These are phyloP conservation scores for Neonectria magnoliae DNA, from an alignment of 2,329 filamentous ascomycete species.

Conservation along the genomic window DNA sequence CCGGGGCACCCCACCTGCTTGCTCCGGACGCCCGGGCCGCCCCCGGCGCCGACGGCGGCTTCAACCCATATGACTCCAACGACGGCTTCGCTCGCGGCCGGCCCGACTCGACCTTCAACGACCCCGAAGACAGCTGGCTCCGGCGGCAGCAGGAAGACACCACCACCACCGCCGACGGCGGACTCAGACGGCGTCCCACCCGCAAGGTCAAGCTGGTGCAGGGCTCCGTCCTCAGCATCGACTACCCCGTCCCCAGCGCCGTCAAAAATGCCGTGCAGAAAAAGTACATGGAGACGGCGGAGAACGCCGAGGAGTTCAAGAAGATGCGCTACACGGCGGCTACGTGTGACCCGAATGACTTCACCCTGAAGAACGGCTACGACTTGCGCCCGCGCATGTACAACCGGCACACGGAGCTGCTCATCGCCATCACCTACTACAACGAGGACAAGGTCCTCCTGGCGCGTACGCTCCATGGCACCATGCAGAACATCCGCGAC, in stretches of 20 bases:
- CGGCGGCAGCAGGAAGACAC: background rate
- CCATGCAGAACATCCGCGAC: conserved; percentile 9
- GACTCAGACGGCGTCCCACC: background rate
- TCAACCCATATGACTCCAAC: background rate
- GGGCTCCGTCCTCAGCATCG: conserved; percentile 2
- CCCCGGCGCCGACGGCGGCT: background rate
- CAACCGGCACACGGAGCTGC: conserved; percentile 8
- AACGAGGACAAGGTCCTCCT: conserved; percentile 16
- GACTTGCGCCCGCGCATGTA: conserved; percentile 6
- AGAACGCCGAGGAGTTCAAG: background rate
- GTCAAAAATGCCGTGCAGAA: conserved; percentile 10
- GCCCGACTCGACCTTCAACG: background rate
- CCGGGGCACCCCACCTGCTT: background rate
- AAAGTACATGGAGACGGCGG: background rate
- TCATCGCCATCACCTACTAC: conserved; percentile 11
- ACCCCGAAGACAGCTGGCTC: conserved; percentile 2
- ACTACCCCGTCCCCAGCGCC: conserved; percentile 7
- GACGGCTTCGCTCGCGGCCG: background rate
- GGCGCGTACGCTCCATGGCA: background rate
- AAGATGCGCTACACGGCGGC: conserved; percentile 8
- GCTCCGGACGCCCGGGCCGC: background rate
- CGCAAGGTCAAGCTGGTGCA: conserved; percentile 1
- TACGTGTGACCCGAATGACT: conserved; percentile 10
- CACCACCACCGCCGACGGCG: background rate
- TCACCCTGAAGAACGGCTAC: conserved; percentile 10